Conservation (phyloP, 441 rosid genomes). For the Pelargonium australe region DNA sequence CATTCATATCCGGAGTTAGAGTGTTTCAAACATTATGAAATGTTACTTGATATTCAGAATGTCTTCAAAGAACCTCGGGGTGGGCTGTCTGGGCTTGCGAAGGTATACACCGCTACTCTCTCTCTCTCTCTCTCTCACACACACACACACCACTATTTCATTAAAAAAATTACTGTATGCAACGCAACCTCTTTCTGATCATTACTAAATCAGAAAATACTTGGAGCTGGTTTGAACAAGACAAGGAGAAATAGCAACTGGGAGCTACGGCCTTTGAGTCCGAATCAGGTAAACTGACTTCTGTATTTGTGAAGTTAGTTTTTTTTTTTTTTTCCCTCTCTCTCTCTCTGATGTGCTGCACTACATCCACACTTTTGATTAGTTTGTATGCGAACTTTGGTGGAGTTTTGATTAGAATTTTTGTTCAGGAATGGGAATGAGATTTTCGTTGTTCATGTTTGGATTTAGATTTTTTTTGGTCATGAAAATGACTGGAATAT, state of each 20-base stretch:
- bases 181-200: background rate
- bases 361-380: no score
- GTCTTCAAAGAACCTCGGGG: constrained; percentile 60
- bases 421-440: no score
- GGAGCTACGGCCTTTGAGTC: constrained; percentile 75
- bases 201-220: constrained; percentile 48
- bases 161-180: background rate
- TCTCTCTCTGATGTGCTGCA: background rate
- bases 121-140: background rate
- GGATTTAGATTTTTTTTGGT: no score
- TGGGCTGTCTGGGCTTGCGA: constrained; percentile 75
- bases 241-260: constrained; percentile 79
- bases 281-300: constrained; percentile 54
- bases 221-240: constrained; percentile 81
- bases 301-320: background rate
- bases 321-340: background rate
- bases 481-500: no score
- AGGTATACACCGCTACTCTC: constrained; percentile 32
- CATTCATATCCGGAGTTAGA: constrained; percentile 56
- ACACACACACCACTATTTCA: background rate
- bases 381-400: no score
- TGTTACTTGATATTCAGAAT: constrained; percentile 73
- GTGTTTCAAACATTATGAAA: constrained; percentile 75
- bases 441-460: background rate
- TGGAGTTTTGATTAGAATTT: no score